A percentile compares a stretch with the other conserved stretches of the same genome.
phyloP scores from a whole-genome alignment of 2,329 filamentous ascomycete species.

The Botrytis medusae region DNA sequence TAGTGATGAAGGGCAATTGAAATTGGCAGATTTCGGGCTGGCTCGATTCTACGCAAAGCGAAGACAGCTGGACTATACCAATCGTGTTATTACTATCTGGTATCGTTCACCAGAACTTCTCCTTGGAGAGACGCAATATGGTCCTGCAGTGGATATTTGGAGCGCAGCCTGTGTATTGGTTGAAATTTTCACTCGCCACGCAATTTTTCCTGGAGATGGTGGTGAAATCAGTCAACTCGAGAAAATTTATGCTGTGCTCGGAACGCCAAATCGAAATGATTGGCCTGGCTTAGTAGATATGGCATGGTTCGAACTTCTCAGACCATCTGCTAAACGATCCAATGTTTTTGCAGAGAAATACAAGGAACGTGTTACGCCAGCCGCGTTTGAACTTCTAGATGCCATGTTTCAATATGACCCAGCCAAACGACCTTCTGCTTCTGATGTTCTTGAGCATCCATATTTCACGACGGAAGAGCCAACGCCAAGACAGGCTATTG shows the following conservation, averaged over 20 bases:
- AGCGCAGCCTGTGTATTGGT: constrained; percentile 95
- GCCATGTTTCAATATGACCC: constrained; percentile 92
- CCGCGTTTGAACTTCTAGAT: constrained; percentile 78
- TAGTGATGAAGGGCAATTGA: constrained; percentile 83
- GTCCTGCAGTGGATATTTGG: constrained; percentile 91
- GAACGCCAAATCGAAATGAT: constrained; percentile 78
- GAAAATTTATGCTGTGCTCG: constrained; percentile 91
- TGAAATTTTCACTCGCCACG: constrained; percentile 90
- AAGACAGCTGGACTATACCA: constrained; percentile 91
- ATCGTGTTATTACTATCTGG: constrained; percentile 98
- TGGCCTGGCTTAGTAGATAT: constrained; percentile 93
- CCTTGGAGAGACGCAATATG: constrained; percentile 86
- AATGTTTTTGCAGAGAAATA: constrained; percentile 84
- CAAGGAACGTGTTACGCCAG: constrained; percentile 70
- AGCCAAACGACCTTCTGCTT: constrained; percentile 75
- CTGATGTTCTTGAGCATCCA: constrained; percentile 78
- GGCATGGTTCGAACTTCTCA: constrained; percentile 93
- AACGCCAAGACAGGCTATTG: constrained; percentile 70
- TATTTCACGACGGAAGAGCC: constrained; percentile 89
- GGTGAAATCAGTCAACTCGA: constrained; percentile 95
- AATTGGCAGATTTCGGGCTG: constrained; percentile 93
- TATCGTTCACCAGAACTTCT: constrained; percentile 90
- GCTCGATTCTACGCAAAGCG: constrained; percentile 95
- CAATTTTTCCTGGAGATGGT: constrained; percentile 93
- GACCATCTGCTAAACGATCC: constrained; percentile 70